Base-by-base conservation (phyloP, 768 basidiomycete genomes). In the Cubamyces lactineus region DNA sequence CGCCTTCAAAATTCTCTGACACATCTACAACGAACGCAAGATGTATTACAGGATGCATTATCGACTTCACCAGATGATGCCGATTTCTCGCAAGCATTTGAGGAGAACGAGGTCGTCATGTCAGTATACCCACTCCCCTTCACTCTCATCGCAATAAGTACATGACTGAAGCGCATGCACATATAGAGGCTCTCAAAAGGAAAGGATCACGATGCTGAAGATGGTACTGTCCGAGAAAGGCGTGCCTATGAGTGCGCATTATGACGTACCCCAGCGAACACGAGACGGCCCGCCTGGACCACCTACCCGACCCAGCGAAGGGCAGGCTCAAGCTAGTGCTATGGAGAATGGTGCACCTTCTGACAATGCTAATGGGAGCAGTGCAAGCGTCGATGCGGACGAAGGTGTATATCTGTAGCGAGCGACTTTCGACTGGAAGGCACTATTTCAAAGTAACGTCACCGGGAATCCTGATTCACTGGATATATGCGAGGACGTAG, bases 81-180 rank as follows among this genome's bases (percentile, higher is more conserved):
- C 6, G 90, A 91, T 52, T 71, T 92, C 9, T 69, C 68, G 34
- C 78, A 82, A 48, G 91, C 87, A 11, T 73, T 86, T 8, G 78
- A 84, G 58, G 92, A 94, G 74, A 94, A 94, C 69, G 78, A 86
- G 66, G 73, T 66, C 2, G 88, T 89, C 43, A 90, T 94, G 92
- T 87, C 68, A 58, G 81, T 74, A 16, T 34, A 17, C 19, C 39
- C 28, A 12, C 24, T 28, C 2, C 24, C 30, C 42, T 43, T 2
- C 42, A 16, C 28, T 13, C 48, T 34, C 5, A 11, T 9, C 34
- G 34, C 34, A 4, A 30, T 2, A 46, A 46, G 19, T 46, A 23
- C 28, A 23, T 17, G 11, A 26, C 24, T 26, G 5, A 26, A 28
- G 5, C n/a, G 2, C 2, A 9, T 6, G 13, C 12, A 26, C 13